A percentile compares a stretch with the other conserved stretches of the same genome.
These are phyloP conservation scores for Saitoella complicata DNA, from an alignment of 805 yeast species.

Conservation along the genomic window DNA sequence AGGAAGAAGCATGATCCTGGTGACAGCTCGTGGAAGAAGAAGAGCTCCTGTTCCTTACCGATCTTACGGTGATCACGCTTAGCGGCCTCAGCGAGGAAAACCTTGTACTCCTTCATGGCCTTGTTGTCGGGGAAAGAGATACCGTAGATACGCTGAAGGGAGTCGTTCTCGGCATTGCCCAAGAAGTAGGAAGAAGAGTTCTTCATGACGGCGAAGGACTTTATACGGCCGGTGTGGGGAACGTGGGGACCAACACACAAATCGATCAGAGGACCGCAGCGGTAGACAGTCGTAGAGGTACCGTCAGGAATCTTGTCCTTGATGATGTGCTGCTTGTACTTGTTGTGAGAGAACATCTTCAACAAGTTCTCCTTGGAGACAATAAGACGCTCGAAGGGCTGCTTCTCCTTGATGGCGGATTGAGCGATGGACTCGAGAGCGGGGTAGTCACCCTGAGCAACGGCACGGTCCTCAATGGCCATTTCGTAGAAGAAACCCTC, in stretches of 20 bases:
- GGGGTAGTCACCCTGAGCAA: constrained; percentile 69
- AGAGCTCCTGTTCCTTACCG: constrained; percentile 92
- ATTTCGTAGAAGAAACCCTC: constrained; percentile 97
- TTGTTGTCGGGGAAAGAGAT: constrained; percentile 97
- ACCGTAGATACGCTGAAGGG: constrained; percentile 94
- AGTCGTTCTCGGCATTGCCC: constrained; percentile 85
- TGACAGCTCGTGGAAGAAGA: constrained; percentile 87
- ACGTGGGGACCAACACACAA: constrained; percentile 96
- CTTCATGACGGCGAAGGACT: constrained; percentile 83
- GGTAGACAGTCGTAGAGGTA: constrained; percentile 86
- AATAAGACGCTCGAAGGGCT: constrained; percentile 82
- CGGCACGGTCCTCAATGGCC: constrained; percentile 60
- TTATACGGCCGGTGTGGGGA: constrained; percentile 92
- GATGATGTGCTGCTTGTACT: constrained; percentile 82
- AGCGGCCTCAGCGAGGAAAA: constrained; percentile 90
- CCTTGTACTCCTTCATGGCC: constrained; percentile 83
- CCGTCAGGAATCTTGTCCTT: constrained; percentile 86
- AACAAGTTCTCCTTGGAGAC: constrained; percentile 82
- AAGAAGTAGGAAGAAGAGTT: constrained; percentile 92
- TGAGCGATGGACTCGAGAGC: constrained; percentile 74
- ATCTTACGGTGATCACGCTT: constrained; percentile 83
- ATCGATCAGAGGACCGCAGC: constrained; percentile 95
- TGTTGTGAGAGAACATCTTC: constrained; percentile 88
- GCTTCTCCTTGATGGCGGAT: constrained; percentile 85
- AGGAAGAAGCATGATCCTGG: constrained; percentile 99